phyloP scores from a whole-genome alignment of 1,284 basidiomycete genomes.

The Apiotrichum sp. region DNA sequence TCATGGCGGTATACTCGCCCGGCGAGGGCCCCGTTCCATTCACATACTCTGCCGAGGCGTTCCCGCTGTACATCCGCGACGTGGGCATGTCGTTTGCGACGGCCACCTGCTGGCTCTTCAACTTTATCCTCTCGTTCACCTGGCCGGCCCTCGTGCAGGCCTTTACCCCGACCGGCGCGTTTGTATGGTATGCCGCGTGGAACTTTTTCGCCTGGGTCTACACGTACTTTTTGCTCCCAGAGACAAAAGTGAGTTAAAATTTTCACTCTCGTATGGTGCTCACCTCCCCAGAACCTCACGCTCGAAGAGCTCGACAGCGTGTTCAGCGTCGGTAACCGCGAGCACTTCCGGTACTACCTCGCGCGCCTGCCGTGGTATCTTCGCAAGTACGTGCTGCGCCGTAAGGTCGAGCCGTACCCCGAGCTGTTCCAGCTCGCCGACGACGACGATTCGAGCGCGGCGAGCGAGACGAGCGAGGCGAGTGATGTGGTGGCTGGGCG shows the following conservation, averaged over 20 bases:
- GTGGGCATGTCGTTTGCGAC: constrained; percentile 12
- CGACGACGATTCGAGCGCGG: no score
- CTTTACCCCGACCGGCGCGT: constrained; percentile 19
- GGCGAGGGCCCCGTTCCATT: constrained; percentile 14
- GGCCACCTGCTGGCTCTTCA: background rate
- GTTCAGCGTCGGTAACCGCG: no score
- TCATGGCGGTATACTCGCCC: background rate
- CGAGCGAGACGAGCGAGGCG: no score
- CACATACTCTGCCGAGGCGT: constrained; percentile 9
- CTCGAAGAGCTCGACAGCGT: no score
- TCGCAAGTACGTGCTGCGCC: constrained; percentile 23
- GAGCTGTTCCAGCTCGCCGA: no score
- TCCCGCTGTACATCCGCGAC: constrained; percentile 5
- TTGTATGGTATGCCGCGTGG: constrained; percentile 24
- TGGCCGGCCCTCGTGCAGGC: constrained; percentile 24
- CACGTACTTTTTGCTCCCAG: constrained; percentile 22
- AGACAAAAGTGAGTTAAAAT: no score
- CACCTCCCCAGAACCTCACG: no score
- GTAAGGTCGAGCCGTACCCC: constrained; percentile 15
- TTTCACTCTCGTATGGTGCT: no score
- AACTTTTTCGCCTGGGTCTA: constrained; percentile 15
- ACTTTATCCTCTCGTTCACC: no score
- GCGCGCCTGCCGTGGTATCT: no score
- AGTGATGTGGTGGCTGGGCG: no score
- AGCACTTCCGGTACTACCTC: no score